Evolutionary conservation across 345 rosid species (phyloP).

Genomic region (Lepidium sativum): DNA sequence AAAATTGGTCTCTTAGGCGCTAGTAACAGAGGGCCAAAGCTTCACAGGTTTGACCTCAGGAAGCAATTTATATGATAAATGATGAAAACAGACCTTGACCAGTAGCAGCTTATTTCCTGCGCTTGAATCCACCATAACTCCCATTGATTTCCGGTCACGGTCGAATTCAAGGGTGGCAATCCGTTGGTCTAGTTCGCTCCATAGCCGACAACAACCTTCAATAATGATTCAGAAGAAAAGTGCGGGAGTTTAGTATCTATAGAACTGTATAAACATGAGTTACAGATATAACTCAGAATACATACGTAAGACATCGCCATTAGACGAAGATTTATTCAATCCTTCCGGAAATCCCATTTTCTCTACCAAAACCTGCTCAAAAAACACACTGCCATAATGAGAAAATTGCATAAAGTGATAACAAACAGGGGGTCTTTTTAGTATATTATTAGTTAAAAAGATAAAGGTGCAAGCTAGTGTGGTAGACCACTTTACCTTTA

Average conservation of each 20-base stretch:
- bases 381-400: background rate
- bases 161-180: slow-evolving; percentile 96
- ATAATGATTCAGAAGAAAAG: background rate
- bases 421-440: background rate
- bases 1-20: background rate
- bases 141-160: slow-evolving; percentile 93
- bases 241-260: background rate
- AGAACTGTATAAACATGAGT: background rate
- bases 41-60: background rate
- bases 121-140: slow-evolving; percentile 83
- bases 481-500: slow-evolving; percentile 49
- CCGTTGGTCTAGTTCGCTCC: slow-evolving; percentile 66
- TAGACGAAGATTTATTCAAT: slow-evolving; percentile 28
- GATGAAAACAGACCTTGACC: slow-evolving; percentile 55
- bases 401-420: background rate
- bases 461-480: background rate
- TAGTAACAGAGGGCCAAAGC: background rate
- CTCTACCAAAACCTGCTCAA: slow-evolving; percentile 81
- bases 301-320: slow-evolving; percentile 48
- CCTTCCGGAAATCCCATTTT: slow-evolving; percentile 86
- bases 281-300: background rate
- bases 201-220: slow-evolving; percentile 59
- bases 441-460: background rate
- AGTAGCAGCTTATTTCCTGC: slow-evolving; percentile 60
- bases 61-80: background rate